Conservation (phyloP, 805 yeast species). For the Zygosaccharomyces pseudorouxii region DNA sequence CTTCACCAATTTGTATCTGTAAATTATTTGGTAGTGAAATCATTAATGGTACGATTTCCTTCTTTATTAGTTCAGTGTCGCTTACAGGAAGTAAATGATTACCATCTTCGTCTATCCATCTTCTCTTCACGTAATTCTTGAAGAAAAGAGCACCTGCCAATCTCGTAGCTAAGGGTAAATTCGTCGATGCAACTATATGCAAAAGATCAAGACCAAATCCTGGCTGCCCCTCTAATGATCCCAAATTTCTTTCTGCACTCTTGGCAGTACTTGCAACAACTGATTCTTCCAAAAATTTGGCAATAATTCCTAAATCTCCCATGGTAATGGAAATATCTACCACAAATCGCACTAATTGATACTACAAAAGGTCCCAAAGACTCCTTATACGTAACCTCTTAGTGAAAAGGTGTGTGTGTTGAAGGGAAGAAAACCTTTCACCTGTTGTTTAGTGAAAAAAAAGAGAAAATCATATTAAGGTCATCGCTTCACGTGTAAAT, state of each 20-base stretch:
- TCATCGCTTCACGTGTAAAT: constrained; percentile 5
- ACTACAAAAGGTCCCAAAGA: not conserved
- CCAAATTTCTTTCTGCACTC: constrained; percentile 60
- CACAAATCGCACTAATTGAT: not conserved
- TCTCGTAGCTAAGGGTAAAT: constrained; percentile 52
- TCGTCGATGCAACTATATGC: constrained; percentile 66
- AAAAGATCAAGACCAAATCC: constrained; percentile 76
- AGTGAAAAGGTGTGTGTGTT: not conserved
- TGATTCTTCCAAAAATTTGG: constrained; percentile 56
- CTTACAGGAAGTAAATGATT: constrained; percentile 53
- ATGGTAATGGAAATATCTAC: constrained; percentile 15
- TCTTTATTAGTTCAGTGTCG: constrained; percentile 66
- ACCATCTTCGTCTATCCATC: constrained; percentile 91
- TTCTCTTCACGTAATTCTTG: constrained; percentile 78
- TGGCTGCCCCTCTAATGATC: constrained; percentile 54
- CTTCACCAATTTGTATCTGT: constrained; percentile 93
- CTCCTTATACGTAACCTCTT: not conserved
- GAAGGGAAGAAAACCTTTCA: not conserved
- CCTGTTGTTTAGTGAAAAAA: not conserved
- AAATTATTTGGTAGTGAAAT: constrained; percentile 69
- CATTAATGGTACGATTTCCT: constrained; percentile 82
- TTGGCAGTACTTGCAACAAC: constrained; percentile 60
- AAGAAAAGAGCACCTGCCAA: constrained; percentile 88
- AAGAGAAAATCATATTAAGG: constrained; percentile 1
- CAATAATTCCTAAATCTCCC: constrained; percentile 50